Evolutionary conservation across 1,139 yeast genomes (phyloP), one percentile per base, ranked within the genome.

Genomic region (Barnettozyma hawaiiensis): DNA sequence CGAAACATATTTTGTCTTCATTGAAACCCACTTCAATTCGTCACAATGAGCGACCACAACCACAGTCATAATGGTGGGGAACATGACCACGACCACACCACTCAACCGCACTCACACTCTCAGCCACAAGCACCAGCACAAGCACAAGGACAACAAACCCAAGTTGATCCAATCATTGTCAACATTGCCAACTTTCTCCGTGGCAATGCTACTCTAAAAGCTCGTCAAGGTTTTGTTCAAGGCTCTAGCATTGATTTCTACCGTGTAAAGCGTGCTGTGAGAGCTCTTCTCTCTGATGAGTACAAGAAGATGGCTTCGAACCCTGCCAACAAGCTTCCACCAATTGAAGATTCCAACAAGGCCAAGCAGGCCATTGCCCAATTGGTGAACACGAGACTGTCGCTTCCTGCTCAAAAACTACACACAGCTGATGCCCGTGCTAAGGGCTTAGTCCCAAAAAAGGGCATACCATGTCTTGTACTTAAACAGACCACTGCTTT

Each of bases 231-330:
- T 7, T 66, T 83, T 35, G 68, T 85, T 44, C 80, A 81, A 56
- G 83, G 83, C 42, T 75, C 76, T 76, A 27, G 77, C 29, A 74
- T 78, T 34, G 95, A 86, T 47, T 90, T 92, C 62, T 92, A 92
- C 74, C 73, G 95, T 54, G 85, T 71, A 61, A 92, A 94, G 63
- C 75, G 98, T 56, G 83, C 87, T 37, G 67, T 78, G 14, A 71
- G 97, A 53, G 95, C 95, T 1, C 71, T 92, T 46, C 67, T 78
- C 37, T 78, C 90, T 46, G 83, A 77, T 2, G 90, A 81, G 37
- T 92, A 89, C 64, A 72, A 75, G 49, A 62, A 67, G 44, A 72
- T 75, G 48, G 80, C 79, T 45, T 54, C 66, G 19, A 74, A 76
- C 53, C 67, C 68, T 48, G 79, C 83, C 15, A 70, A 67, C 44